Percentiles rank a stretch among this genome's conserved stretches.
phyloP scores from a whole-genome alignment of 345 rosid species.

The Gossypium arboreum region DNA sequence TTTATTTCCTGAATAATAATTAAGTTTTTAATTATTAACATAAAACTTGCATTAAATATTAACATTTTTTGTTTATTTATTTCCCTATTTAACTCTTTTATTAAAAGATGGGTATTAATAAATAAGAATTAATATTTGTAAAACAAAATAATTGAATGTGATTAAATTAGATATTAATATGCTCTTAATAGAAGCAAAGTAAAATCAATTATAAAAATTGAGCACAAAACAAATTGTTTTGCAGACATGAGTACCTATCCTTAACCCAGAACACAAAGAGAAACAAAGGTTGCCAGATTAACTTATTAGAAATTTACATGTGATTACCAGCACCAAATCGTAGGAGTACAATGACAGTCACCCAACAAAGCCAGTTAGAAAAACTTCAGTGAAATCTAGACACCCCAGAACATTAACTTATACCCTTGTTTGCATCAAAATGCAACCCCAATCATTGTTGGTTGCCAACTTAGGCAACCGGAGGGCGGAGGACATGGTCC shows the following conservation, averaged over 20 bases:
- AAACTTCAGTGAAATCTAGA: constrained; percentile 32
- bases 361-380: constrained; percentile 47
- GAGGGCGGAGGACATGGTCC: constrained; percentile 93
- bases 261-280: neutral
- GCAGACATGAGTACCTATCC: neutral
- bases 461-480: constrained; percentile 57
- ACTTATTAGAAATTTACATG: constrained; percentile 58
- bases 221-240: neutral
- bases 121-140: neutral
- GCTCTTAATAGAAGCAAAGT: neutral
- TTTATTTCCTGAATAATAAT: no score
- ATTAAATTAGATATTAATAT: neutral
- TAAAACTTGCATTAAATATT: no score
- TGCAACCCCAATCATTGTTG: constrained; percentile 29
- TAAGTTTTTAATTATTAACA: no score
- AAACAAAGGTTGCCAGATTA: neutral
- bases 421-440: constrained; percentile 39
- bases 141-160: neutral
- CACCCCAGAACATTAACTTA: constrained; percentile 32
- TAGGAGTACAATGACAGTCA: constrained; percentile 23
- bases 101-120: neutral
- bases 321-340: constrained; percentile 25
- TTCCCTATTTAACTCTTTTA: neutral
- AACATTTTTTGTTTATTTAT: no score
- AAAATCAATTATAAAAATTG: neutral